Evolutionary conservation across 2,329 filamentous ascomycete genomes (phyloP).

Genomic region (Shiraia bambusicola): DNA sequence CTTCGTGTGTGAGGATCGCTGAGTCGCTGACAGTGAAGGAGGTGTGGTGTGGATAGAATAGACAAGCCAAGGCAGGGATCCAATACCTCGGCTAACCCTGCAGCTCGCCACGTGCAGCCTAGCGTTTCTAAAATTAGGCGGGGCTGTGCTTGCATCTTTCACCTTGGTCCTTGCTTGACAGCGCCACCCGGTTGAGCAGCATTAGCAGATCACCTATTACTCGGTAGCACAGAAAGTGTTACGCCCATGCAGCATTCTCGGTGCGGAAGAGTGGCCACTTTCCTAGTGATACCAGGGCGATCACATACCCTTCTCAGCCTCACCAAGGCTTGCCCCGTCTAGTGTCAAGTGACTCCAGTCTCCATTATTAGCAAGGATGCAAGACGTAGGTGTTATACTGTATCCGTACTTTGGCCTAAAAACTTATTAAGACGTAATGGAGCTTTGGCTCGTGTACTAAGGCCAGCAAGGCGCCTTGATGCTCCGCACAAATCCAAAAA

Average conservation of each 20-base stretch:
- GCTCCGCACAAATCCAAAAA: slow-evolving; percentile 19
- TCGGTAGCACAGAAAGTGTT: slow-evolving; percentile 4
- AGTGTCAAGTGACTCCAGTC: slow-evolving; percentile 24
- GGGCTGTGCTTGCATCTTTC: slow-evolving; percentile 27
- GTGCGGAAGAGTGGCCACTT: slow-evolving; percentile 21
- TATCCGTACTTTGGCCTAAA: slow-evolving; percentile 23
- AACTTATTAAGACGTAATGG: slow-evolving; percentile 25
- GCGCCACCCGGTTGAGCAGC: slow-evolving; percentile 18
- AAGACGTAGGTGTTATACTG: slow-evolving; percentile 24
- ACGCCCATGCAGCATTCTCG: slow-evolving; percentile 3
- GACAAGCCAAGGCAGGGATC: slow-evolving; percentile 11
- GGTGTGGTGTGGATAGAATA: too few relatives aligned
- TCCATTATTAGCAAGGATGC: slow-evolving; percentile 17
- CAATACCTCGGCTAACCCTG: slow-evolving; percentile 15
- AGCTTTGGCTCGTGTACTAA: slow-evolving; percentile 23
- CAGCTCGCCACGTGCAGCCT: slow-evolving; percentile 7
- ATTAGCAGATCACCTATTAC: slow-evolving; percentile 6
- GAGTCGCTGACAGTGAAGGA: not conserved
- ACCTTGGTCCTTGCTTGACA: slow-evolving; percentile 18
- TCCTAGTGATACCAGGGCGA: slow-evolving; percentile 14
- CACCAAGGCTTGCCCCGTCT: slow-evolving; percentile 11
- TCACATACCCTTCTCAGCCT: slow-evolving; percentile 13
- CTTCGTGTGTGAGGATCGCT: slow-evolving; percentile 2
- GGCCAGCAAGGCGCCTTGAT: slow-evolving; percentile 25
- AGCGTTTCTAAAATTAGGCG: slow-evolving; percentile 33